Evolutionary conservation across 2,329 filamentous ascomycete species (phyloP).

Genomic region (Fusarium cyanostomum): DNA sequence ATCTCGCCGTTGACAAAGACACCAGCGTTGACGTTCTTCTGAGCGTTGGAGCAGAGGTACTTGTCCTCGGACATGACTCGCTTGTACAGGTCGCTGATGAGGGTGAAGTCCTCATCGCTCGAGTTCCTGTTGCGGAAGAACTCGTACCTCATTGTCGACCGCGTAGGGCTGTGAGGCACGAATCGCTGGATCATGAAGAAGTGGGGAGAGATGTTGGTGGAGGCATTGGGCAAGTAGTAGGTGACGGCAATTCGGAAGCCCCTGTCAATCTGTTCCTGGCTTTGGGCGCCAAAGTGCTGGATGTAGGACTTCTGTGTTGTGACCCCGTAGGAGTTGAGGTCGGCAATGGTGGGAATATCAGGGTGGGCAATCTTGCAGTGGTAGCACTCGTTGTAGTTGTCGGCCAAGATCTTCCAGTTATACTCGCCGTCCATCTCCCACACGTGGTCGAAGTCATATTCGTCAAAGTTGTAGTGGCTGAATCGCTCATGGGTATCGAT

Average conservation of each 20-base stretch:
- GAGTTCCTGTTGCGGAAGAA: slow-evolving; percentile 70
- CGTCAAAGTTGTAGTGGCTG: slow-evolving; percentile 57
- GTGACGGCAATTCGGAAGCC: slow-evolving; percentile 58
- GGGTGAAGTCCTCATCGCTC: slow-evolving; percentile 65
- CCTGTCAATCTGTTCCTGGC: slow-evolving; percentile 57
- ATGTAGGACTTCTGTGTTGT: slow-evolving; percentile 60
- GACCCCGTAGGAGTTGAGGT: slow-evolving; percentile 64
- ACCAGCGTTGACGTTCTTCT: slow-evolving; percentile 69
- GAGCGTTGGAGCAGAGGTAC: slow-evolving; percentile 65
- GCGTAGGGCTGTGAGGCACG: slow-evolving; percentile 61
- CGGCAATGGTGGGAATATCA: slow-evolving; percentile 64
- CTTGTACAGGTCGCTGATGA: slow-evolving; percentile 69
- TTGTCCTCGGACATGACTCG: slow-evolving; percentile 73
- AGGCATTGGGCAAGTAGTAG: slow-evolving; percentile 62
- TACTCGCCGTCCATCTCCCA: slow-evolving; percentile 66
- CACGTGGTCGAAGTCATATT: slow-evolving; percentile 66
- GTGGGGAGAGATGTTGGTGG: slow-evolving; percentile 62
- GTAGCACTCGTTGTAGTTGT: slow-evolving; percentile 75
- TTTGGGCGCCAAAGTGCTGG: slow-evolving; percentile 59
- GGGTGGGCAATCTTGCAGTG: slow-evolving; percentile 69
- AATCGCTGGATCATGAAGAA: slow-evolving; percentile 73
- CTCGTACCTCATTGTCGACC: slow-evolving; percentile 68
- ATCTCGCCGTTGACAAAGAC: slow-evolving; percentile 71
- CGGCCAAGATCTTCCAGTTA: slow-evolving; percentile 69
- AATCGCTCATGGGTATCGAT: slow-evolving; percentile 58